A percentile compares a stretch with the other conserved stretches of the same genome.
Conservation (phyloP, 768 basidiomycete genomes). For the Hericium erinaceus region DNA sequence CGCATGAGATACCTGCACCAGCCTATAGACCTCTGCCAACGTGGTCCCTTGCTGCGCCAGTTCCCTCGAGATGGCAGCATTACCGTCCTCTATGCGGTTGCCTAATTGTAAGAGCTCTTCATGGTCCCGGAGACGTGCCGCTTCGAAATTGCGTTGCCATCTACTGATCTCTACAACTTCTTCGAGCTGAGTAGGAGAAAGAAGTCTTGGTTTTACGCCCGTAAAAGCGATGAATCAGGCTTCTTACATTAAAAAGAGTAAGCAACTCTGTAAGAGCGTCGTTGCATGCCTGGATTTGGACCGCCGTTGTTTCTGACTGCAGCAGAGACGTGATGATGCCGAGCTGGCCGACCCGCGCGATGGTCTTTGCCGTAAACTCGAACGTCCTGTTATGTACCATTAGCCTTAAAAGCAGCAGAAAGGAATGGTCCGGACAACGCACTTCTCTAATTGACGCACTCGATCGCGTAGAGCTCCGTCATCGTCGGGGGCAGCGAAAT, state of each 20-base stretch:
- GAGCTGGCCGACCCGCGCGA: conserved; percentile 11
- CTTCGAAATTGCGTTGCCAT: conserved; percentile 9
- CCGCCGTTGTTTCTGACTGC: conserved; percentile 8
- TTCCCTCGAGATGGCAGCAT: conserved; percentile 8
- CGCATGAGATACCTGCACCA: conserved; percentile 3
- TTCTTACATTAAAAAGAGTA: conserved; percentile 10
- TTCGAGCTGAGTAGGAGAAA: conserved; percentile 4
- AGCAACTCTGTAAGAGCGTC: conserved; percentile 11
- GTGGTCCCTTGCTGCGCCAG: conserved; percentile 12
- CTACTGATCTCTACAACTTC: conserved; percentile 6
- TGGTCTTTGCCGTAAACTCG: conserved; percentile 6
- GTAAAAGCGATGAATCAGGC: not conserved
- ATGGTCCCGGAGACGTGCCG: conserved; percentile 8
- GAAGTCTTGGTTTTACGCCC: not conserved
- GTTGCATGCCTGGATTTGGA: conserved; percentile 11
- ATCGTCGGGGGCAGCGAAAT: conserved; percentile 2
- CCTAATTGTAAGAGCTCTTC: conserved; percentile 7
- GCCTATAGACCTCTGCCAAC: conserved; percentile 5
- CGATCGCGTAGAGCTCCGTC: conserved; percentile 4
- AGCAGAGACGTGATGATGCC: conserved; percentile 8
- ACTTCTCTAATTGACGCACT: conserved; percentile 9
- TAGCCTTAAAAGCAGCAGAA: not conserved
- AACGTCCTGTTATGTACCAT: conserved; percentile 7
- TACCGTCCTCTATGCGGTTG: conserved; percentile 7
- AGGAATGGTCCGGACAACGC: not conserved